Evolutionary conservation across 768 basidiomycete genomes (phyloP), one percentile per base, ranked within the genome.

Genomic region (Phaffia australis): DNA sequence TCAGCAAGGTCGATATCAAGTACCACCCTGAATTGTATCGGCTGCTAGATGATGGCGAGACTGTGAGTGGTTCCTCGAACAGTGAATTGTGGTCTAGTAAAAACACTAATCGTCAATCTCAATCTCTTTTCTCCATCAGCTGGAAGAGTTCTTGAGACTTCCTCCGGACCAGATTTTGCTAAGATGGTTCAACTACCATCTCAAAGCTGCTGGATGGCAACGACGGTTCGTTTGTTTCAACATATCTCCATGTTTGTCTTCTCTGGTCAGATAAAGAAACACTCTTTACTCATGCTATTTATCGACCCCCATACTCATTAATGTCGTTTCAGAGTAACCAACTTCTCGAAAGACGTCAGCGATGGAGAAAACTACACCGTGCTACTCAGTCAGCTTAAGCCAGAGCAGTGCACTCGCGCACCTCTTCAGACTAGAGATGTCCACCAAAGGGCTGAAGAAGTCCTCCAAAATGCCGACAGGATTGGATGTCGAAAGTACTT

Each of bases 141-240:
- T 99, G 70, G 94, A 99, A 35, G 93, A 98, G 77, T 83, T 99
- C 64, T 80, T 99, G 69, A 81, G 88, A 64, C 77, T 99, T 72
- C 95, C 94, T 3, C 93, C 93, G 3, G 95, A 99, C 76, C 95
- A 98, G 78, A 94, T 99, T 71, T 79, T 99, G 25, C 77, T 99
- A n/a, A 81, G 95, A 54, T 99, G 95, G 95, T 98, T 99, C 80
- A 98, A 99, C 77, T 99, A 87, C 76, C 95, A 99, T 77, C 80
- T 99, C 70, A 98, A 95, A 75, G 88, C 89, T 11, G 95, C 94
- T 29, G 87, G 87, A 1, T 94, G 90, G 87, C 82, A 87, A 63
- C 80, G 89, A 74, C 83, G 85, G 92, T 92, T 70, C 46, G 75
- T 73, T 55, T 27, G 70, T 3, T 19, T 29, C 8, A 27, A 8